Conservation (phyloP, 441 rosid genomes). For the Adansonia grandidieri region DNA sequence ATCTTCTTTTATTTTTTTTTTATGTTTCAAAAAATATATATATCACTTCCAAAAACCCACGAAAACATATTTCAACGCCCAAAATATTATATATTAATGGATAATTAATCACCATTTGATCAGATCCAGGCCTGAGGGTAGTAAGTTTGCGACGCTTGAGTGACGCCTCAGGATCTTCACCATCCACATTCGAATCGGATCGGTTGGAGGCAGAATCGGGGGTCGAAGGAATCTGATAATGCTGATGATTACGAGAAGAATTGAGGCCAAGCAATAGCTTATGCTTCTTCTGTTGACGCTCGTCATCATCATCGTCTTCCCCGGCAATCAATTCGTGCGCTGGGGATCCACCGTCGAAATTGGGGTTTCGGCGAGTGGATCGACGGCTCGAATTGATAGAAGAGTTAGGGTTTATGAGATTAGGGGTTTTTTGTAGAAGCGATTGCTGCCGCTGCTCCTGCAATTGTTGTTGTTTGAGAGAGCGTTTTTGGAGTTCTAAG, state of each 20-base stretch:
- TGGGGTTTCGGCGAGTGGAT: conserved; percentile 52
- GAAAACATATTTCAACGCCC: not conserved
- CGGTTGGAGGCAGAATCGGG: conserved; percentile 33
- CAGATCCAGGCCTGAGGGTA: conserved; percentile 53
- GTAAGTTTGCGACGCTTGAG: conserved; percentile 46
- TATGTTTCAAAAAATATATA: not conserved
- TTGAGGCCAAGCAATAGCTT: conserved; percentile 66
- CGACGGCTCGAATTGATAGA: conserved; percentile 38
- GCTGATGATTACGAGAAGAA: conserved; percentile 37
- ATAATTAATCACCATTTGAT: conserved; percentile 46
- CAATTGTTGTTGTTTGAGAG: conserved; percentile 65
- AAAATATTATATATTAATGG: conserved; percentile 10
- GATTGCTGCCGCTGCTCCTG: conserved; percentile 27
- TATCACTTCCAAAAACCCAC: conserved; percentile 18
- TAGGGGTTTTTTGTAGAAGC: conserved; percentile 36
- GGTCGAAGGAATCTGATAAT: conserved; percentile 29
- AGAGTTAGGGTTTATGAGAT: conserved; percentile 57
- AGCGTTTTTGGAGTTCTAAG: conserved; percentile 81
- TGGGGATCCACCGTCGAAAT: conserved; percentile 40
- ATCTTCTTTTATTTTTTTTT: not conserved
- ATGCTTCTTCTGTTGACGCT: conserved; percentile 71
- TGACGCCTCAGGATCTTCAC: conserved; percentile 42
- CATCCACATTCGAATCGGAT: conserved; percentile 49
- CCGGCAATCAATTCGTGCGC: conserved; percentile 34
- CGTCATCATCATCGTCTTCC: conserved; percentile 63